These are phyloP conservation scores for Cladophialophora psammophila DNA, from an alignment of 2,329 filamentous ascomycete species.

Conservation along the genomic window DNA sequence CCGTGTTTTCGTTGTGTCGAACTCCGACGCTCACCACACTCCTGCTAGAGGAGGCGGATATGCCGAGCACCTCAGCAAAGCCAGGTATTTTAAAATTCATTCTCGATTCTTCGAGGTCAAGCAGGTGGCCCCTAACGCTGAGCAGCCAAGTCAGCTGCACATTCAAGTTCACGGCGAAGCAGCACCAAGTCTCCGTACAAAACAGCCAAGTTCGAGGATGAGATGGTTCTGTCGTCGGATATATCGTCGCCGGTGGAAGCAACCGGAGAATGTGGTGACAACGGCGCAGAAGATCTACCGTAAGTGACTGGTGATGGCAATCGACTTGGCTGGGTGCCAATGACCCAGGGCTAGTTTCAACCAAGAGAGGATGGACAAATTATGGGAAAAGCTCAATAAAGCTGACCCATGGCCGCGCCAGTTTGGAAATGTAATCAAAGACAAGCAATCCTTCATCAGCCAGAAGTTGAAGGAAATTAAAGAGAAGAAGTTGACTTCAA, in stretches of 20 bases:
- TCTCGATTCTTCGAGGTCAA: not conserved
- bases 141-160: not conserved
- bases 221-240: conserved; percentile 11
- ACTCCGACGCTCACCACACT: not conserved
- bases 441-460: conserved; percentile 15
- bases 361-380: conserved; percentile 28
- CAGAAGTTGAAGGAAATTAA: conserved; percentile 26
- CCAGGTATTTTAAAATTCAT: not conserved
- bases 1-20: not conserved
- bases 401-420: conserved; percentile 30
- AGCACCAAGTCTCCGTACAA: conserved; percentile 15
- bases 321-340: not conserved
- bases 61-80: conserved; percentile 1
- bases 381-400: conserved; percentile 31
- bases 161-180: conserved; percentile 8
- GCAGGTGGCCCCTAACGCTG: not conserved
- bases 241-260: conserved; percentile 1
- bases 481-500: conserved; percentile 22
- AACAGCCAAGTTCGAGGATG: conserved; percentile 12
- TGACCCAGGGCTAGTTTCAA: conserved; percentile 22
- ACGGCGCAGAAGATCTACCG: not conserved
- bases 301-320: conserved; percentile 1
- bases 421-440: conserved; percentile 25
- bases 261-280: not conserved
- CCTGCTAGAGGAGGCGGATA: not conserved